Conservation (phyloP, 441 rosid species). For the Euphorbia celastroides region DNA sequence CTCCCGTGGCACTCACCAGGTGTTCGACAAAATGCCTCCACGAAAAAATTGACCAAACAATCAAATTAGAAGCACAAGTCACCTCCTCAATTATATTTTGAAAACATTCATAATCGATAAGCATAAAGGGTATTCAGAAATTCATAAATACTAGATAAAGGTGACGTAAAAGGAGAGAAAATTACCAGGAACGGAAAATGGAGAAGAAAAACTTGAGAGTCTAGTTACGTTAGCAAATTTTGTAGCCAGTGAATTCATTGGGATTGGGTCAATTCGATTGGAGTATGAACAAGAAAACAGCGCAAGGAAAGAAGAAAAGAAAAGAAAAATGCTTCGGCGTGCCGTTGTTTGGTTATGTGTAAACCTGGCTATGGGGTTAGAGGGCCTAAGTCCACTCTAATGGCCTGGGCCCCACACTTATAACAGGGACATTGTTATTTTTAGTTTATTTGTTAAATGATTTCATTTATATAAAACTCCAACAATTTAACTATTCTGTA, state of each 20-base stretch:
- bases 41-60: neutral
- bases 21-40: neutral
- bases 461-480: too few relatives aligned
- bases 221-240: slow-evolving; percentile 34
- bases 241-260: slow-evolving; percentile 12
- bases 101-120: neutral
- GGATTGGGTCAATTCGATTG: too few relatives aligned
- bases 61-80: neutral
- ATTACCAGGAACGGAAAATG: slow-evolving; percentile 17
- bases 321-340: too few relatives aligned
- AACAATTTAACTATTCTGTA: too few relatives aligned
- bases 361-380: too few relatives aligned
- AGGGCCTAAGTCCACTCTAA: too few relatives aligned
- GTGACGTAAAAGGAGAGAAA: neutral
- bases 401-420: too few relatives aligned
- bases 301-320: too few relatives aligned
- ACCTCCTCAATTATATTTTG: neutral
- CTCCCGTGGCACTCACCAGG: neutral
- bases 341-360: too few relatives aligned
- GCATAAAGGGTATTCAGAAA: neutral
- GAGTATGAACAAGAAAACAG: too few relatives aligned
- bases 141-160: neutral
- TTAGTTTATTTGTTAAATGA: too few relatives aligned
- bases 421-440: too few relatives aligned
- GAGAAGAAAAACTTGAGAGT: slow-evolving; percentile 19